A percentile compares a stretch with the other conserved stretches of the same genome.
Evolutionary conservation across 2,329 filamentous ascomycete species (phyloP).

Genomic region (Penicillium sp.): DNA sequence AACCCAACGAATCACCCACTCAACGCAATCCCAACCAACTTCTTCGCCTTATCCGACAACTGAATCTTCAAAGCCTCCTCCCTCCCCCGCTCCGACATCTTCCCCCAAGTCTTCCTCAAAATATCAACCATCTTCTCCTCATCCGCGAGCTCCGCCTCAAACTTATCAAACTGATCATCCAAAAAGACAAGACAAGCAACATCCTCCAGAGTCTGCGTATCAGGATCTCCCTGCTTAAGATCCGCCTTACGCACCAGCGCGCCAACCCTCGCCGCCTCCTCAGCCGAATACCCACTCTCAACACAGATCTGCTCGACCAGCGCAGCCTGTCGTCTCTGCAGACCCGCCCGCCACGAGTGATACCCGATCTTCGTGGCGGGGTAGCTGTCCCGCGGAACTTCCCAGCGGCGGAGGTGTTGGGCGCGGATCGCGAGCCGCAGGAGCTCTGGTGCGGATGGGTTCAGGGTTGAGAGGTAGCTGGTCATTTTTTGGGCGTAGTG

Average conservation of each 20-base stretch:
- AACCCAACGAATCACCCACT: constrained; percentile 26
- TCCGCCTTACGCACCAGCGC: constrained; percentile 78
- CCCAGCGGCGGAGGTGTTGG: constrained; percentile 84
- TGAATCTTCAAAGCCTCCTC: constrained; percentile 65
- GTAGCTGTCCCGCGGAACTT: constrained; percentile 71
- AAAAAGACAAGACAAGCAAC: constrained; percentile 84
- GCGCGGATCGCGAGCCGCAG: constrained; percentile 76
- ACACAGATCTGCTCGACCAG: constrained; percentile 57
- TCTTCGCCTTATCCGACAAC: constrained; percentile 62
- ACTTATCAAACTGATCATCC: constrained; percentile 81
- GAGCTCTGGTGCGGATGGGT: constrained; percentile 62
- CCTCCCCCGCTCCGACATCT: constrained; percentile 66
- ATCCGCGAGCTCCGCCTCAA: constrained; percentile 66
- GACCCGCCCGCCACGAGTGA: constrained; percentile 72
- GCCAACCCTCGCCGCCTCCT: constrained; percentile 63
- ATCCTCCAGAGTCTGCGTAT: constrained; percentile 75
- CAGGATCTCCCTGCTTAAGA: constrained; percentile 52
- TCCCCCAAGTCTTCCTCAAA: constrained; percentile 71
- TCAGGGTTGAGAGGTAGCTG: constrained; percentile 63
- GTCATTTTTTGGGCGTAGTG: constrained; percentile 82
- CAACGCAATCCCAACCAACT: constrained; percentile 64
- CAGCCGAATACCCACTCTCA: constrained; percentile 50
- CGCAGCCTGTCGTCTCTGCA: constrained; percentile 70
- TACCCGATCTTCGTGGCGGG: constrained; percentile 75
- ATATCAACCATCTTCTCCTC: constrained; percentile 75